Evolutionary conservation across 148 eudicot genomes (phyloP), one percentile per base, ranked within the genome.

Genomic region (Cornus florida): DNA sequence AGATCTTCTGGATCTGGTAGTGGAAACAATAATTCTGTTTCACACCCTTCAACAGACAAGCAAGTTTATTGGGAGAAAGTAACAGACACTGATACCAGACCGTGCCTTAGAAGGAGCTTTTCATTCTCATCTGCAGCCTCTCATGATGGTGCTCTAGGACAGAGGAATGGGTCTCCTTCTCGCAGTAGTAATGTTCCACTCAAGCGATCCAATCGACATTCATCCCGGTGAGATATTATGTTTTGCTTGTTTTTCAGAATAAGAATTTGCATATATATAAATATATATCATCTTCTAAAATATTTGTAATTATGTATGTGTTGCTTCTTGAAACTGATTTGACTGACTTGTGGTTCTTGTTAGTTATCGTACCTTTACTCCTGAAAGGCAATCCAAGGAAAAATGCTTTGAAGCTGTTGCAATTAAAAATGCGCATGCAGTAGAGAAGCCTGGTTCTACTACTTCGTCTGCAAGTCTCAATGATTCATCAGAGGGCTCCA

Each of bases 121-220:
- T 92, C 98, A 32, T 94, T 84, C 75, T 94, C 99, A 62, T 90
- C 99, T 43, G 93, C 92, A 75, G 86, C 90, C 23, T 79, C 86
- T 73, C 80, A 80, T 59, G 93, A 84, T 53, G 71, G 78, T 83
- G 83, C 78, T 20, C 53, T 81, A 14, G 88, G 86, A 31, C 84
- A 77, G 24, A 82, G 74, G 67, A 85, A 84, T 70, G 85, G 88
- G 77, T 92, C 94, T 76, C 92, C 95, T 77, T 83, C 86, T 68
- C 86, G 88, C 77, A 71, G 84, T 74, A 86, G 83, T 78, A 84
- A 87, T 72, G 76, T 81, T 67, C 84, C 87, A 71, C 84, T 22
- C 39, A 83, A 80, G 76, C 81, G 56, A 19, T 76, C 85, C 22
- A 83, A 80, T 72, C 76, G 75, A 69, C 89, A 70, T 33, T 88